Conservation (phyloP, 2,329 filamentous ascomycete genomes). For the Dactylellina drechsleri region DNA sequence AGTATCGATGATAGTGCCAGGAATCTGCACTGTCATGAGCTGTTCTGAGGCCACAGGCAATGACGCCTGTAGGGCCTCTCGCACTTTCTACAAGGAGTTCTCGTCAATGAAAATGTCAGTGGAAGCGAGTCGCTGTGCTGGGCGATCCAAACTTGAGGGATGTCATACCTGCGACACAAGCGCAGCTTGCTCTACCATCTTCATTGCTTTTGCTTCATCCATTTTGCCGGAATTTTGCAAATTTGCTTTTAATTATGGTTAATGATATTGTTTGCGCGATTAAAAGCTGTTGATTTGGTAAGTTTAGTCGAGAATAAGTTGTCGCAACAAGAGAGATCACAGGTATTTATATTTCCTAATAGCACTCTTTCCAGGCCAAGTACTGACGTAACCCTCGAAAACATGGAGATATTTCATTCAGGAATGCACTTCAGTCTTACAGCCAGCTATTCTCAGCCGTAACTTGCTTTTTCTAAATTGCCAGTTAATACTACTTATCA, state of each 20-base stretch:
- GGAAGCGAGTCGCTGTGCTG: neutral
- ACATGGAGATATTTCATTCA: too few relatives aligned
- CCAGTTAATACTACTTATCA: too few relatives aligned
- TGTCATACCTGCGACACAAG: slow-evolving; percentile 18
- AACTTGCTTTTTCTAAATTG: too few relatives aligned
- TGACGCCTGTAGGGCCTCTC: slow-evolving; percentile 11
- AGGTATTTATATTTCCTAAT: too few relatives aligned
- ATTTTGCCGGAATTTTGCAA: slow-evolving; percentile 9
- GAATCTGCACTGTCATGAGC: slow-evolving; percentile 14
- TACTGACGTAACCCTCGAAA: too few relatives aligned
- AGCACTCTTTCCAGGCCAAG: too few relatives aligned
- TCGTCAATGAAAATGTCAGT: slow-evolving; percentile 4
- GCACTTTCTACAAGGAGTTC: slow-evolving; percentile 10
- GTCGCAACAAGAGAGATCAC: too few relatives aligned
- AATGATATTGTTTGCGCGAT: too few relatives aligned
- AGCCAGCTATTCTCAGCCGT: too few relatives aligned
- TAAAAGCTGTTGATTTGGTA: too few relatives aligned
- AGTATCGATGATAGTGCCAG: slow-evolving; percentile 15
- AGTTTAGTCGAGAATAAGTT: too few relatives aligned
- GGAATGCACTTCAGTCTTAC: too few relatives aligned
- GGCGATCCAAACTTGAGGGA: slow-evolving; percentile 10
- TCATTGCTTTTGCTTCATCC: slow-evolving; percentile 17
- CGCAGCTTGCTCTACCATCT: slow-evolving; percentile 22
- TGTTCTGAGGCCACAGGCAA: slow-evolving; percentile 12
- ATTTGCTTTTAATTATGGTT: slow-evolving; percentile 12